Base-by-base conservation (phyloP, 345 rosid genomes). In the Sisymbrium irio region DNA sequence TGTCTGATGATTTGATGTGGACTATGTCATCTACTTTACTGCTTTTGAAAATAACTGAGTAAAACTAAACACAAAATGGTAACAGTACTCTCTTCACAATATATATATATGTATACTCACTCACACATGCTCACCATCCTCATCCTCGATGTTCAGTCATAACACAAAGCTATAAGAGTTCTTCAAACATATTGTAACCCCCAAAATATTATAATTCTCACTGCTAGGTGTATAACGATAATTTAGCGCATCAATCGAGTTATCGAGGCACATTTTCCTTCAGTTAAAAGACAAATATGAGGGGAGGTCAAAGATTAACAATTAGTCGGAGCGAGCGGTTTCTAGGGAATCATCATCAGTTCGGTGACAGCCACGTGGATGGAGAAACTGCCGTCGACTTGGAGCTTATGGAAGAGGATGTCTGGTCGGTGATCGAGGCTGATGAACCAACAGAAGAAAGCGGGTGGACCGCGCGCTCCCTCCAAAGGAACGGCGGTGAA, bases 331-430 rank as follows among this genome's bases (percentile, higher is more conserved):
- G 97, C 78, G 97, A 89, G 41, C 73, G 84, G 62, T 74, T 81
- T 28, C 66, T 84, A 10, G 89, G 88, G 45, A 40, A 33, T 55
- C 27, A 36, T 71, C 60, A 61, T 40, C 49, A 72, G 22, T 41
- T 53, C 42, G 72, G 35, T n/a, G 71, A 75, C 14, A 11, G 41
- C 22, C 77, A 72, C 33, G 73, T 41, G 44, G 59, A 33, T 12
- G 64, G 47, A 53, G 77, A 39, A 45, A 7, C 70, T 19, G 9
- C 66, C 44, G 75, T 20, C 4, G 55, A 65, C 20, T 19, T 84
- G 4, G 98, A 90, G 67, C 83, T 88, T 25, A 81, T 79, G 3
- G 98, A 93, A 77, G 97, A 87, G 18, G 98, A 90, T 41, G 82
- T 93, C 2, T 87, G 98, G 98, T 83, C 89, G 3, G 78, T 79